These are phyloP conservation scores for Sphenostylis stenocarpa DNA, from an alignment of 306 rosid species.

Conservation along the genomic window DNA sequence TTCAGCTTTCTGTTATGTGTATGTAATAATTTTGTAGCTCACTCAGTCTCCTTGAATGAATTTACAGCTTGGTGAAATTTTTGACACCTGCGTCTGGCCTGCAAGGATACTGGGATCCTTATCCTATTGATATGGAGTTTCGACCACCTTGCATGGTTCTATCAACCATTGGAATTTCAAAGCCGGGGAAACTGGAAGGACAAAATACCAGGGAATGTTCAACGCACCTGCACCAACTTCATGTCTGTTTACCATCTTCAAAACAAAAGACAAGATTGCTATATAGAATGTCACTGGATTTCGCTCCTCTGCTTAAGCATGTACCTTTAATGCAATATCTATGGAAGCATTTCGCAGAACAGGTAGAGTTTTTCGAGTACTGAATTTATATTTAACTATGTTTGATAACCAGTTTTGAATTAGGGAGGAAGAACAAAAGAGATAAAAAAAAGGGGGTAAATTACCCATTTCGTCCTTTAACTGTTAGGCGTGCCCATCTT, in stretches of 20 bases:
- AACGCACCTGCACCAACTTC: slow-evolving; percentile 92
- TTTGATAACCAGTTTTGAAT: not conserved
- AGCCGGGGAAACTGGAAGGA: slow-evolving; percentile 90
- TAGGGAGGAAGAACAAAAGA: not conserved
- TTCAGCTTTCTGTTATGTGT: not conserved
- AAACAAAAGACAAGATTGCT: slow-evolving; percentile 78
- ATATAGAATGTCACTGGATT: slow-evolving; percentile 93
- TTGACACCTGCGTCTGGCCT: slow-evolving; percentile 87
- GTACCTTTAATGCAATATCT: slow-evolving; percentile 74
- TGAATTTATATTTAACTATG: not conserved
- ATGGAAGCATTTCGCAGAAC: slow-evolving; percentile 90
- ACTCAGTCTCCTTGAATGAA: slow-evolving; percentile 27
- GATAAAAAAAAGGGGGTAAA: not conserved
- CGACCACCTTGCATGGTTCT: slow-evolving; percentile 95
- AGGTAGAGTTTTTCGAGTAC: slow-evolving; percentile 45
- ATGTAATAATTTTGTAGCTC: slow-evolving; percentile 7
- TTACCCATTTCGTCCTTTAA: no score
- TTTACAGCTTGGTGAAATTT: slow-evolving; percentile 84
- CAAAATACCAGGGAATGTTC: slow-evolving; percentile 68
- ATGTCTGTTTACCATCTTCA: slow-evolving; percentile 88
- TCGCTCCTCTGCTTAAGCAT: slow-evolving; percentile 81
- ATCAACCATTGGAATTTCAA: slow-evolving; percentile 93
- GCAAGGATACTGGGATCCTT: slow-evolving; percentile 98
- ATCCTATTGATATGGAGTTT: slow-evolving; percentile 96
- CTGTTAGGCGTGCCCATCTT: not conserved